These are phyloP conservation scores for Xylaria multiplex DNA, from an alignment of 2,329 filamentous ascomycete genomes.

Conservation along the genomic window DNA sequence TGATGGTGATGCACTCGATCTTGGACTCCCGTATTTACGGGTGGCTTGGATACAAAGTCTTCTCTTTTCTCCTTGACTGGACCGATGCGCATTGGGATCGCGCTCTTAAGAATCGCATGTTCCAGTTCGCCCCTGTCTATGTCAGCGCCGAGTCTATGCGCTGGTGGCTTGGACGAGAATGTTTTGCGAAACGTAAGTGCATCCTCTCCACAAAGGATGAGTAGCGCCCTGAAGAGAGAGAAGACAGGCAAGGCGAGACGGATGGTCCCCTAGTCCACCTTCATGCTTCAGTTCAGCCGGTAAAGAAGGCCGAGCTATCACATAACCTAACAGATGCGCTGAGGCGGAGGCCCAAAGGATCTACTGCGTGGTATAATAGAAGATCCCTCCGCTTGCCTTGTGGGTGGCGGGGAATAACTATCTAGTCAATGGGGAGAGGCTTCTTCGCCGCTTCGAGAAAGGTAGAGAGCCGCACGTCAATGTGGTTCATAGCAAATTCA, in stretches of 20 bases:
- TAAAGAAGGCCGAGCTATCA: conserved; percentile 37
- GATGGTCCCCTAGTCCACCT: conserved; percentile 50
- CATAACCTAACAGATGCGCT: conserved; percentile 45
- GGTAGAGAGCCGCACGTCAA: conserved; percentile 83
- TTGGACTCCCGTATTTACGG: conserved; percentile 78
- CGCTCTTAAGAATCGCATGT: conserved; percentile 81
- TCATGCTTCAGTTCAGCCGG: conserved; percentile 33
- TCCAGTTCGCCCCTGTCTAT: conserved; percentile 92
- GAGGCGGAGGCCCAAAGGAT: conserved; percentile 56
- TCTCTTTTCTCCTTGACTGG: conserved; percentile 91
- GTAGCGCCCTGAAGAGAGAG: conserved; percentile 68
- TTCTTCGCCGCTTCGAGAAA: conserved; percentile 78
- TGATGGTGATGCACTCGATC: conserved; percentile 82
- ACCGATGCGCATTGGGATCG: conserved; percentile 85
- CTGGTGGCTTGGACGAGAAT: conserved; percentile 93
- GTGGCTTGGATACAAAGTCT: conserved; percentile 85
- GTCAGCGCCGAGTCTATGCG: conserved; percentile 90
- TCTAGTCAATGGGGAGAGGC: conserved; percentile 81
- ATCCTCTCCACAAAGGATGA: conserved; percentile 83
- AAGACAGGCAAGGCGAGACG: conserved; percentile 69
- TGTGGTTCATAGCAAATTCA: conserved; percentile 82
- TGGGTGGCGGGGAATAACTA: conserved; percentile 88
- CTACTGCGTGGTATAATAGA: conserved; percentile 82
- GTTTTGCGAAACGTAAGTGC: conserved; percentile 83
- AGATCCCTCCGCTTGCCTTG: conserved; percentile 81